Evolutionary conservation across 225 moss, liverwort and hornwort genomes (phyloP).

Genomic region (Sphagnum contortum): DNA sequence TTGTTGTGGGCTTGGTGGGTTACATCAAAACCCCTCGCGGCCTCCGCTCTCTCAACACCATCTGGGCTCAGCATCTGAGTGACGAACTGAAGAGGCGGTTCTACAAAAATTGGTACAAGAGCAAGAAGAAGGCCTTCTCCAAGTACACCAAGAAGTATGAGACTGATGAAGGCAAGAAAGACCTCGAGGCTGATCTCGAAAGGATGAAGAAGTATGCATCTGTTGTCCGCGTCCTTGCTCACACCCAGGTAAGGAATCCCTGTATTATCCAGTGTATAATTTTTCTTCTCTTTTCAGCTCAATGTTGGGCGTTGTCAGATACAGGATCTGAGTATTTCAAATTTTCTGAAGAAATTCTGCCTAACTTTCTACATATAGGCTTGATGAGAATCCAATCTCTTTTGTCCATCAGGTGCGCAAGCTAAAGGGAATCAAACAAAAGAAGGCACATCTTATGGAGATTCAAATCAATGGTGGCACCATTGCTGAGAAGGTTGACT

Average conservation of each 20-base stretch:
- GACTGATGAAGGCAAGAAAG: slow-evolving; percentile 37
- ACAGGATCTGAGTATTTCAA: no score
- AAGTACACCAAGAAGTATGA: slow-evolving; percentile 30
- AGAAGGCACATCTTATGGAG: no score
- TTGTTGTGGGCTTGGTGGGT: slow-evolving; percentile 38
- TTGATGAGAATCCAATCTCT: no score
- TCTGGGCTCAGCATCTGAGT: slow-evolving; percentile 48
- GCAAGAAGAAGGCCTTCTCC: slow-evolving; percentile 25
- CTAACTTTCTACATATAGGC: no score
- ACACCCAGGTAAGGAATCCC: slow-evolving; percentile 10
- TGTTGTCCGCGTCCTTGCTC: slow-evolving; percentile 46
- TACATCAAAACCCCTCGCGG: slow-evolving; percentile 52
- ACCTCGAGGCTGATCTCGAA: slow-evolving; percentile 28
- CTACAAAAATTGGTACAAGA: slow-evolving; percentile 31
- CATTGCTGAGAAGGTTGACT: no score
- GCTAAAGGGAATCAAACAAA: no score
- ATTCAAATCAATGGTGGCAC: no score
- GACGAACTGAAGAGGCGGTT: slow-evolving; percentile 33
- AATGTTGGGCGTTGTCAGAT: no score
- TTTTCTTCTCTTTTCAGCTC: background rate
- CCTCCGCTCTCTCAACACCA: slow-evolving; percentile 33
- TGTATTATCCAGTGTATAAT: no score
- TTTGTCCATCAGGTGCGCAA: no score
- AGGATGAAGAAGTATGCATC: slow-evolving; percentile 50
- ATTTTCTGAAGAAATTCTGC: no score